Base-by-base conservation (phyloP, 768 basidiomycete genomes). In the Russula vinacea region DNA sequence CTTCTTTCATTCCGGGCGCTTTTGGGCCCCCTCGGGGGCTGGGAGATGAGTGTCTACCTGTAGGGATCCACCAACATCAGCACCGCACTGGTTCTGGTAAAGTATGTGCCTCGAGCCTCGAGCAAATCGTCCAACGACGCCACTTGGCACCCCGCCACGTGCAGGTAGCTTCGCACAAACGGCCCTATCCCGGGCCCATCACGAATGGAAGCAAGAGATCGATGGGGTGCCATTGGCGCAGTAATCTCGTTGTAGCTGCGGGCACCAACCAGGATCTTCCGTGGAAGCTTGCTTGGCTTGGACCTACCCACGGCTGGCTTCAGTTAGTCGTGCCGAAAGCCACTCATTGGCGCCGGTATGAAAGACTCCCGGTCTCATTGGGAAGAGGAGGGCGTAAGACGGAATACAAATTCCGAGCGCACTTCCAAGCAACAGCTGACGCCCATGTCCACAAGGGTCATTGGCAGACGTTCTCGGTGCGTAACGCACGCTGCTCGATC, bases 401-500 rank as follows among this genome's bases (percentile, higher is more conserved):
- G 58, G 63, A 60, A 44, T 32, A 42, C 22, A 42, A 55, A 26
- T 39, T 39, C 53, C 26, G 16, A 55, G 17, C 1, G 33, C 35
- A 29, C 40, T 17, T 26, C 54, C 64, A n/a, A 61, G 50, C 33
- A 22, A 39, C 13, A 13, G 39, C 35, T 56, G 64, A 47, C 60
- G 64, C 55, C 56, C 64, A 61, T 61, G 32, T 52, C 49, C 58
- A 58, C 32, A 39, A 56, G 2, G 6, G 39, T 57, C 64, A 60
- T 17, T 33, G 40, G 50, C 64, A 57, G 59, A 61, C n/a, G 55
- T 56, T 44, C 60, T 65, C 42, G 64, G 64, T 61, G 59, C 35
- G 60, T 45, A 52, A 35, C 59, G 42, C 49, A 55, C 55, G 49
- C 64, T 33, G 55, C 24, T 56, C 63, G 55, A 61, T 61, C 64